These are phyloP conservation scores for Astragalus membranaceus DNA, from an alignment of 306 rosid species.

Conservation along the genomic window DNA sequence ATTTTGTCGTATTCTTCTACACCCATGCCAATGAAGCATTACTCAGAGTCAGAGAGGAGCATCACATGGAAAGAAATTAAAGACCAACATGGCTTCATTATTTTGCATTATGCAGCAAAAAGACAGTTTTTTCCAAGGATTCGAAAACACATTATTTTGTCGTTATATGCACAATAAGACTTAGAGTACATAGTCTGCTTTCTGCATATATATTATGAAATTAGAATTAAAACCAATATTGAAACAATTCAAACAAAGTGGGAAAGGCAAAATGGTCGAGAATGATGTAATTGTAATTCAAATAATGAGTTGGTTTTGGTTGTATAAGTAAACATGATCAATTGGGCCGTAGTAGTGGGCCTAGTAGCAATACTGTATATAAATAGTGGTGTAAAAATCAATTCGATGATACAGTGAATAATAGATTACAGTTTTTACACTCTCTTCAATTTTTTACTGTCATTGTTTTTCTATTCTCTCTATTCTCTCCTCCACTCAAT, in stretches of 20 bases:
- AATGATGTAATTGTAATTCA: too few relatives aligned
- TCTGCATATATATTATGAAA: not conserved
- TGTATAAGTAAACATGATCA: too few relatives aligned
- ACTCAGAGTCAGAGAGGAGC: not conserved
- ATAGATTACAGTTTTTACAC: too few relatives aligned
- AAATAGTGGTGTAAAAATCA: too few relatives aligned
- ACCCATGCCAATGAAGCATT: not conserved
- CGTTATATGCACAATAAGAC: not conserved
- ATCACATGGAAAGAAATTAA: not conserved
- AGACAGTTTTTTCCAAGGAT: not conserved
- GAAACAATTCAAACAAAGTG: not conserved
- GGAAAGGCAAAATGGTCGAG: not conserved
- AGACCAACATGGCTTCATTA: not conserved
- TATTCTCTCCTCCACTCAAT: too few relatives aligned
- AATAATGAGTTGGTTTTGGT: too few relatives aligned
- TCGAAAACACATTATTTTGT: not conserved
- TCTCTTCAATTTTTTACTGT: too few relatives aligned
- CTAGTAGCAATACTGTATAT: too few relatives aligned
- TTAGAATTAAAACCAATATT: not conserved
- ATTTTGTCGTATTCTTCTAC: not conserved
- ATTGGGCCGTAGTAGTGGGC: too few relatives aligned
- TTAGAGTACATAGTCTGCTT: not conserved
- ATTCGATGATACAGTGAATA: too few relatives aligned
- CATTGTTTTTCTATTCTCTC: too few relatives aligned
- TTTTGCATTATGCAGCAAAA: conserved; percentile 17